Percentiles rank a stretch among this genome's conserved stretches.
These are phyloP conservation scores for Aegle marmelos DNA, from an alignment of 345 rosid species.

Conservation along the genomic window DNA sequence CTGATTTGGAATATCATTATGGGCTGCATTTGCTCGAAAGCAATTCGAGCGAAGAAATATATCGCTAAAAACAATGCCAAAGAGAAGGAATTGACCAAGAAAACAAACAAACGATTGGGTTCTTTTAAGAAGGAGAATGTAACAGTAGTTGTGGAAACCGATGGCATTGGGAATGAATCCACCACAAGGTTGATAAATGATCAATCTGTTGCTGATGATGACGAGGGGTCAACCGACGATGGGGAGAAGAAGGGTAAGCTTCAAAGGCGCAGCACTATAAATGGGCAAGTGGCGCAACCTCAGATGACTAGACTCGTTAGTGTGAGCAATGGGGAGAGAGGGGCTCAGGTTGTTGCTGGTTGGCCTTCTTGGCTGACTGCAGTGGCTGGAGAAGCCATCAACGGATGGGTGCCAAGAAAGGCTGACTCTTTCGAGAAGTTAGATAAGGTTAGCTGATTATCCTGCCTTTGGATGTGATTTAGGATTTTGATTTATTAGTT, in stretches of 20 bases:
- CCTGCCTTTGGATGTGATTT: not conserved
- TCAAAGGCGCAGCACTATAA: slow-evolving; percentile 26
- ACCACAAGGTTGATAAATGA: slow-evolving; percentile 34
- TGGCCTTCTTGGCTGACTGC: slow-evolving; percentile 95
- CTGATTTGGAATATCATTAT: slow-evolving; percentile 26
- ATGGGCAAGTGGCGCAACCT: slow-evolving; percentile 23
- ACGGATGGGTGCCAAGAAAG: slow-evolving; percentile 89
- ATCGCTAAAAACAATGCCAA: slow-evolving; percentile 26
- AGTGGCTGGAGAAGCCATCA: slow-evolving; percentile 97
- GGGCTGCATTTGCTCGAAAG: slow-evolving; percentile 95
- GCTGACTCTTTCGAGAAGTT: slow-evolving; percentile 92
- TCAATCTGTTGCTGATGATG: slow-evolving; percentile 23
- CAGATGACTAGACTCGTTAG: slow-evolving; percentile 43
- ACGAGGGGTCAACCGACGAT: slow-evolving; percentile 33
- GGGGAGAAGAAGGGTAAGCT: slow-evolving; percentile 30
- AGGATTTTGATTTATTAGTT: not conserved
- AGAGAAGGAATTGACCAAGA: slow-evolving; percentile 26
- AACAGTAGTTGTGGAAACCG: slow-evolving; percentile 29
- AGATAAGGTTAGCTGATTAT: slow-evolving; percentile 63
- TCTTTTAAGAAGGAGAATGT: slow-evolving; percentile 36
- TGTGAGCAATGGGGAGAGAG: slow-evolving; percentile 58
- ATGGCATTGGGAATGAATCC: slow-evolving; percentile 35
- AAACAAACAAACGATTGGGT: slow-evolving; percentile 34
- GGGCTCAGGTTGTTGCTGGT: slow-evolving; percentile 78
- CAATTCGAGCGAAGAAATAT: slow-evolving; percentile 33